Evolutionary conservation across 768 basidiomycete species (phyloP).

Genomic region (Tulasnella sp.): DNA sequence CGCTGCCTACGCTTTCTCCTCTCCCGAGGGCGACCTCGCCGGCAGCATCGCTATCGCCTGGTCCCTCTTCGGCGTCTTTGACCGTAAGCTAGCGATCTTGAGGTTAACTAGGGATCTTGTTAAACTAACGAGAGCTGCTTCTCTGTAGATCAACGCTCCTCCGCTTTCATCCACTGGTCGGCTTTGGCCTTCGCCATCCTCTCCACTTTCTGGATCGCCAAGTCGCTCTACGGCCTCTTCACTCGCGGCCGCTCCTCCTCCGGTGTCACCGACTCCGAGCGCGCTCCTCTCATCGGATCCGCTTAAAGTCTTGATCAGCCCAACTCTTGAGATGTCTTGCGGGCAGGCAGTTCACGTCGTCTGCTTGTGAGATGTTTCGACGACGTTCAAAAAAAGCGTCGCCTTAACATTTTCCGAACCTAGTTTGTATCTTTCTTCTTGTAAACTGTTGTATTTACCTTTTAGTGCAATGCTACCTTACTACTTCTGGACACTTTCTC

Average conservation of each 20-base stretch:
- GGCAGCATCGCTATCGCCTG: conserved; percentile 85
- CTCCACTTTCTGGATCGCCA: conserved; percentile 71
- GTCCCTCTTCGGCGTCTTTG: conserved; percentile 91
- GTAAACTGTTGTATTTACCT: background rate
- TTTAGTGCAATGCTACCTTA: background rate
- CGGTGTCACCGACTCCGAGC: conserved; percentile 73
- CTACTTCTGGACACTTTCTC: background rate
- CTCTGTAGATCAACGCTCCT: conserved; percentile 40
- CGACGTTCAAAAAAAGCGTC: background rate
- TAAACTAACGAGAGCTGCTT: conserved; percentile 17
- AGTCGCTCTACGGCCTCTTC: conserved; percentile 50
- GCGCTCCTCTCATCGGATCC: conserved; percentile 57
- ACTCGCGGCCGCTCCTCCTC: conserved; percentile 31
- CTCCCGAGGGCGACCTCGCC: conserved; percentile 81
- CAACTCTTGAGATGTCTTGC: background rate
- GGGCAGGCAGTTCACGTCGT: background rate
- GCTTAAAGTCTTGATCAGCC: background rate
- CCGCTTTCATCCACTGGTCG: conserved; percentile 81
- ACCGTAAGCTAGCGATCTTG: conserved; percentile 22
- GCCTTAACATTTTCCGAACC: background rate
- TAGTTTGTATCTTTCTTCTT: background rate
- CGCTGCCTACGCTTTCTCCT: conserved; percentile 89
- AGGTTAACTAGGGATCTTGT: background rate
- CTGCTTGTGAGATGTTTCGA: background rate
- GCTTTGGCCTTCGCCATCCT: conserved; percentile 78